Evolutionary conservation across 169 alveolate species (phyloP), one percentile per base, ranked within the genome.

Genomic region (Ichthyophthirius multifiliis): DNA sequence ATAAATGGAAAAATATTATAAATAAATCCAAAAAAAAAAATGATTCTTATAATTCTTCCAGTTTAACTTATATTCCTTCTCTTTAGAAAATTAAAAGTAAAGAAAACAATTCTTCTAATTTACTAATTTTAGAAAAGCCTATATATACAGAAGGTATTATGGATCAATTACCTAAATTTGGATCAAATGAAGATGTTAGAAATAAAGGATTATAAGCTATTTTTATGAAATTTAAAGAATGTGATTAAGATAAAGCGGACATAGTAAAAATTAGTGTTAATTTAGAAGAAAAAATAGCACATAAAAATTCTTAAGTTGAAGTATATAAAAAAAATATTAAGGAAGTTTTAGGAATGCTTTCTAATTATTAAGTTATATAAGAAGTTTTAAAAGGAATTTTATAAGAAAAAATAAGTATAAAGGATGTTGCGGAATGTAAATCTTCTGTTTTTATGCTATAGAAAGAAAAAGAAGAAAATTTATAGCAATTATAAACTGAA

Each of bases 371-470:
- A 55, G 16, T 55, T 20, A 55, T 27, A 2, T 27, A n/a, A 27
- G 71, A 55, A 9, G 71, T 55, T 20, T 27, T 55, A 27, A 27
- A 34, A 27, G 31, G 31, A 27, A 20, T 55, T 6, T 27, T 55
- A 20, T 27, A 55, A 10, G 31, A 55, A 27, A 39, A 55, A 27
- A 23, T 55, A 10, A 0, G 43, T 27, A 13, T 20, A 12, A 27
- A 55, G 71, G 71, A 55, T 10, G 71, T 55, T 6, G 71, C 71
- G 23, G 71, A 55, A 55, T 34, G 43, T 27, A 55, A 55, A 27
- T 27, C 71, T 20, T 27, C 9, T 55, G 39, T 55, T 9, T 55
- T 55, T 39, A 12, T 55, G 16, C 23, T 39, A 2, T 34, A 55
- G 9, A 27, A 20, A 4, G 9, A 55, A 23, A 55, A 23, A 27